Evolutionary conservation across 2,329 filamentous ascomycete genomes (phyloP), one percentile per base, ranked within the genome.

Genomic region (Trichoderma pleuroti): DNA sequence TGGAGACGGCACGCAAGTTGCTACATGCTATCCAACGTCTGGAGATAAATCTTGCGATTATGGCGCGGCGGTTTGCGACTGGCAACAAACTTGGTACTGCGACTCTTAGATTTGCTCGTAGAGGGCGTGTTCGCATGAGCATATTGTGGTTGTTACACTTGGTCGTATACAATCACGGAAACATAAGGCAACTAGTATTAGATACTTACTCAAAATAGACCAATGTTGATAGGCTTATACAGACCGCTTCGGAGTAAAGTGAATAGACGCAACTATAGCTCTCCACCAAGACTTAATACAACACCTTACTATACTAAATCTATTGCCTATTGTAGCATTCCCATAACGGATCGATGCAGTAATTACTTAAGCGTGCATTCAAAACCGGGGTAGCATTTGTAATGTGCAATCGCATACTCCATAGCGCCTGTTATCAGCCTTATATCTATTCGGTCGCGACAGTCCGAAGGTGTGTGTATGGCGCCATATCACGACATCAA

Each of bases 401-500:
- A 59, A 59, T 59, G 11, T 21, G 46, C 21, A 14, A 21, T 52
- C n/a, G 14, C 56, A 34, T 52, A 59, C 56, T 21, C n/a, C 6
- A 34, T 59, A 21, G 46, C 32, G 16, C 56, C 56, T 8, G 8
- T 42, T 21, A 59, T 59, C 56, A 59, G 24, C 56, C 46, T 52
- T 52, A 24, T 24, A 3, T 52, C 21, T 52, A 14, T 2, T 52
- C n/a, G 59, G 46, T 59, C 26, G 64, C 24, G 36, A 34, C 28
- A 32, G 28, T 34, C 54, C 18, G 21, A 49, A 68, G 54, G 64
- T 68, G 64, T 52, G 42, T 59, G 64, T 24, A 68, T 68, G 64
- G 54, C 64, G 64, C 39, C 64, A 68, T 68, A 68, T 68, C 64
- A 68, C 64, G 64, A 68, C 64, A 68, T 68, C 26, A 26, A 34